Evolutionary conservation across 768 basidiomycete genomes (phyloP).

Genomic region (Nidularia pulvinata): DNA sequence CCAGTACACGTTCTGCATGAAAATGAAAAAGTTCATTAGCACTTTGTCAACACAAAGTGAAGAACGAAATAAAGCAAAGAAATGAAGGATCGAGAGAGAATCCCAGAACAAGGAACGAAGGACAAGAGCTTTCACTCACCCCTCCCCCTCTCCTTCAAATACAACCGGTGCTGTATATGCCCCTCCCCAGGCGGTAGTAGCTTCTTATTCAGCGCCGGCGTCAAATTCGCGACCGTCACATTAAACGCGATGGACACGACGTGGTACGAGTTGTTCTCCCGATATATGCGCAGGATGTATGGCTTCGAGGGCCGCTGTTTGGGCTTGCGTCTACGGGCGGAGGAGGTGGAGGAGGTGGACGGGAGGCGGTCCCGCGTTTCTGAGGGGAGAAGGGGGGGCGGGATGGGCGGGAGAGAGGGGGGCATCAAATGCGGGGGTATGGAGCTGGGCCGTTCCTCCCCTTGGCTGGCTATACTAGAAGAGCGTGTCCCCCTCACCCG

Average conservation of each 20-base stretch:
- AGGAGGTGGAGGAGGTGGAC: no score
- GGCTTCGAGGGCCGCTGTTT: no score
- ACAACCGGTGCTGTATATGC: conserved; percentile 64
- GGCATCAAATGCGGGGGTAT: no score
- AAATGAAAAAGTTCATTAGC: neutral
- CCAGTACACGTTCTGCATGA: conserved; percentile 76
- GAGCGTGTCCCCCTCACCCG: no score
- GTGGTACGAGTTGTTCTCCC: neutral
- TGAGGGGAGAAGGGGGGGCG: no score
- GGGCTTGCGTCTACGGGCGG: no score
- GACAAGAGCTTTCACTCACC: conserved; percentile 36
- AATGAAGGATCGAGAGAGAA: conserved; percentile 20
- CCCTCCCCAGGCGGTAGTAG: conserved; percentile 42
- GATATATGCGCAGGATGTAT: no score
- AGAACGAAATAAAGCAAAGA: neutral
- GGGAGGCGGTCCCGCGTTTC: no score
- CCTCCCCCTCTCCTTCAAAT: conserved; percentile 74
- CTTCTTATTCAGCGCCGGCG: conserved; percentile 59
- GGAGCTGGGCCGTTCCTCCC: no score
- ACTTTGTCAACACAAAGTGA: neutral
- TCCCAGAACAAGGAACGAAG: no score
- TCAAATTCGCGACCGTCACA: conserved; percentile 71
- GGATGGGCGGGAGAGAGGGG: no score
- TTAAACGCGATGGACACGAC: conserved; percentile 67
- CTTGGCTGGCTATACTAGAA: no score